Evolutionary conservation across 2,329 filamentous ascomycete genomes (phyloP).

Genomic region (Pseudohalonectria lignicola): DNA sequence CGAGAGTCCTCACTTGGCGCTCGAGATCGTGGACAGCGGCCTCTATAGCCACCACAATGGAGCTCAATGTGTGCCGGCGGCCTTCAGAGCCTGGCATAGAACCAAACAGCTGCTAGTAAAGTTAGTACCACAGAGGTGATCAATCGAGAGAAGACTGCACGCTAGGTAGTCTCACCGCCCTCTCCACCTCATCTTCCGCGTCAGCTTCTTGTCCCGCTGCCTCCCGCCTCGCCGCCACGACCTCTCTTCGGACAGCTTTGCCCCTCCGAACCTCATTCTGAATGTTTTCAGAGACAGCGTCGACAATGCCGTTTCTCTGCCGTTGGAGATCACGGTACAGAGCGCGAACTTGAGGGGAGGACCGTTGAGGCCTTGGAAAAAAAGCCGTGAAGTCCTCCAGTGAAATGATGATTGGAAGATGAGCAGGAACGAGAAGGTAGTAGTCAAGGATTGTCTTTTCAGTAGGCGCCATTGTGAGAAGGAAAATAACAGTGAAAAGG

Average conservation of each 20-base stretch:
- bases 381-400: constrained; percentile 65
- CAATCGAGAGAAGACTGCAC: no score
- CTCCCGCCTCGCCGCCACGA: constrained; percentile 40
- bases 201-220: constrained; percentile 46
- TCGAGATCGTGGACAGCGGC: constrained; percentile 55
- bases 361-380: constrained; percentile 58
- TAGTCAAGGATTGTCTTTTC: constrained; percentile 66
- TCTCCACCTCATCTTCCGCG: constrained; percentile 53
- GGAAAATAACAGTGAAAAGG: no score
- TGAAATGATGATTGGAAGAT: constrained; percentile 62
- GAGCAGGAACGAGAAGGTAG: constrained; percentile 68
- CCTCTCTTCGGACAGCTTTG: constrained; percentile 43
- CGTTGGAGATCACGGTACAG: constrained; percentile 74
- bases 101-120: background rate
- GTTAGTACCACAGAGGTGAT: no score
- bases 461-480: constrained; percentile 53
- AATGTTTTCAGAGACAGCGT: constrained; percentile 56
- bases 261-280: constrained; percentile 52
- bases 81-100: background rate
- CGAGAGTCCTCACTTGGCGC: constrained; percentile 53
- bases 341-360: constrained; percentile 54
- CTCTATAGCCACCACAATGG: constrained; percentile 60
- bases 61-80: constrained; percentile 47
- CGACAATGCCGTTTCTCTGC: constrained; percentile 58
- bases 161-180: constrained; percentile 43